phyloP scores from a whole-genome alignment of 305 asterid species.

The Fraxinus ornus region DNA sequence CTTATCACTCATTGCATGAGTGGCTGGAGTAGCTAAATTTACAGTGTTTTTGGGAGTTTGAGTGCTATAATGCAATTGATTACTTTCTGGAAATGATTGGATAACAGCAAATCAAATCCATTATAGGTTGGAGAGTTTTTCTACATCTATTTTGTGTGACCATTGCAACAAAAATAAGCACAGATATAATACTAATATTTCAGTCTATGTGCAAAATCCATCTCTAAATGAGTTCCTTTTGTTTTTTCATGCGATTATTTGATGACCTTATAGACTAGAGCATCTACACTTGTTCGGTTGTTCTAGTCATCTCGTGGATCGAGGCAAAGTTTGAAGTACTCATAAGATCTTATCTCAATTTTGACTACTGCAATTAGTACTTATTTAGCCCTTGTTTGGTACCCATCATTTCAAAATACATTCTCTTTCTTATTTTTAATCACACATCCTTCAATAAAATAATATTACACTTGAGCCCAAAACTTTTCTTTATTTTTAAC shows the following conservation, averaged over 20 bases:
- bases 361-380: not conserved
- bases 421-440: too few species aligned
- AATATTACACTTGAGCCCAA: too few species aligned
- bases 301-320: not conserved
- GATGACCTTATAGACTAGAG: not conserved
- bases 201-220: not conserved
- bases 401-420: too few species aligned
- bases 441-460: too few species aligned
- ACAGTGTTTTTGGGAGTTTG: not conserved
- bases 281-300: not conserved
- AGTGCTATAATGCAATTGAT: not conserved
- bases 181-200: not conserved
- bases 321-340: not conserved
- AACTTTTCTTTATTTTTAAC: too few species aligned
- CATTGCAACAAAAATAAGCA: not conserved
- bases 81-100: not conserved
- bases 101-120: not conserved
- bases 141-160: not conserved
- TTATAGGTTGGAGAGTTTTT: not conserved
- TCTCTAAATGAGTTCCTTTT: not conserved
- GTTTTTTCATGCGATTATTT: not conserved
- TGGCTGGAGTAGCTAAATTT: not conserved
- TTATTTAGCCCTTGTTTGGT: not conserved
- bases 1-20: not conserved
- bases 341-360: slow-evolving; percentile 4